These are phyloP conservation scores for Naematelia encephala DNA, from an alignment of 768 basidiomycete genomes.

Conservation along the genomic window DNA sequence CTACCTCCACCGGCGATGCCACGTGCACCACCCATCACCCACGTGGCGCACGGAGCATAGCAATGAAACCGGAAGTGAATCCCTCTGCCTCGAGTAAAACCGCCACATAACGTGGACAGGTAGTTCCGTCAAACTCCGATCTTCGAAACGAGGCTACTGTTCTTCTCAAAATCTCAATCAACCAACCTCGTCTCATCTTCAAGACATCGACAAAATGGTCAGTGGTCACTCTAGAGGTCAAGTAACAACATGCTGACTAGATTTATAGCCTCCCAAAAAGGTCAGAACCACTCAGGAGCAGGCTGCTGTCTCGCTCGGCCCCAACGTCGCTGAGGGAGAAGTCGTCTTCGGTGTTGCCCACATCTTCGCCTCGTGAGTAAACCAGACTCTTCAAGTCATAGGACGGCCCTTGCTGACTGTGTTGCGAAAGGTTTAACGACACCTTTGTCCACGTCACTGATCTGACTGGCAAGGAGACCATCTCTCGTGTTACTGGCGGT, in stretches of 20 bases:
- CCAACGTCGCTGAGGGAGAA: slow-evolving; percentile 93
- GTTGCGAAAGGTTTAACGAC: slow-evolving; percentile 73
- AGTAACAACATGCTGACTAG: background rate
- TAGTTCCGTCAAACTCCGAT: background rate
- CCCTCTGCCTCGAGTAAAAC: background rate
- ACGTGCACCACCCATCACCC: too few species aligned
- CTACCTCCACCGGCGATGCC: too few species aligned
- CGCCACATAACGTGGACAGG: background rate
- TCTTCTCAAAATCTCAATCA: slow-evolving; percentile 6
- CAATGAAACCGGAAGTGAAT: too few species aligned
- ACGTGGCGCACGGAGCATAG: too few species aligned
- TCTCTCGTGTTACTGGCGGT: slow-evolving; percentile 96
- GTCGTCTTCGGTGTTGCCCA: slow-evolving; percentile 97
- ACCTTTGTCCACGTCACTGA: slow-evolving; percentile 99
- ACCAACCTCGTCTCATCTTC: slow-evolving; percentile 1
- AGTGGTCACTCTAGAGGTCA: background rate
- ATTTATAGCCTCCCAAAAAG: slow-evolving; percentile 40
- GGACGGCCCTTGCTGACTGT: background rate
- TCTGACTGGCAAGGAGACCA: slow-evolving; percentile 97
- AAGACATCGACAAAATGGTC: slow-evolving; percentile 7
- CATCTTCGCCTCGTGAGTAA: slow-evolving; percentile 77
- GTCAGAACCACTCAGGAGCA: slow-evolving; percentile 62
- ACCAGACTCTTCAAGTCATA: background rate
- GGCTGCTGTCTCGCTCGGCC: slow-evolving; percentile 83
- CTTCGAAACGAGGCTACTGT: background rate